These are phyloP conservation scores for Lepidium aucheri DNA, from an alignment of 345 rosid species.

Conservation along the genomic window DNA sequence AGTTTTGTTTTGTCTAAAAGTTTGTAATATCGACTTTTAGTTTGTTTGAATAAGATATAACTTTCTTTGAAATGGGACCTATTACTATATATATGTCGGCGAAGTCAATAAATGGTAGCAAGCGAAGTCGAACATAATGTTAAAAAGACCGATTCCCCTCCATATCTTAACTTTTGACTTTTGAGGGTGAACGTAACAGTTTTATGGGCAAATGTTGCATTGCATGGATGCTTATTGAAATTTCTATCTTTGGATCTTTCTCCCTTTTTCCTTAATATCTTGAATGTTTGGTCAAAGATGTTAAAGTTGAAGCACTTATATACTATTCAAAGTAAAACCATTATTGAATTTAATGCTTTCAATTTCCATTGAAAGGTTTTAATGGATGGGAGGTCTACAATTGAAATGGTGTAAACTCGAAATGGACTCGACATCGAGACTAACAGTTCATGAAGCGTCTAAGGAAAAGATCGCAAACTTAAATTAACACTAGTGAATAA, in stretches of 20 bases:
- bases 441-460: no score
- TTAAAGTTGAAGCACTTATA: not conserved
- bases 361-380: not conserved
- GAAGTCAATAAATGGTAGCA: constrained; percentile 13
- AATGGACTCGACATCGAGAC: no score
- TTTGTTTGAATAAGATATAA: no score
- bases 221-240: constrained; percentile 15
- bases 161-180: constrained; percentile 25
- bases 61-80: not conserved
- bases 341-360: not conserved
- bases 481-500: no score
- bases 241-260: not conserved
- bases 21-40: no score
- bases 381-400: no score
- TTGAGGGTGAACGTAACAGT: not conserved
- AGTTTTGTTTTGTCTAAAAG: no score
- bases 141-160: constrained; percentile 14
- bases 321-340: not conserved
- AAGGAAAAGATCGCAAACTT: no score
- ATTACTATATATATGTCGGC: constrained; percentile 12
- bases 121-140: not conserved
- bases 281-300: not conserved
- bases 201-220: constrained; percentile 9
- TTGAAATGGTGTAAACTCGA: no score
- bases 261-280: not conserved